phyloP scores from a whole-genome alignment of 2,329 filamentous ascomycete genomes.

The Albophoma yamanashiensis region DNA sequence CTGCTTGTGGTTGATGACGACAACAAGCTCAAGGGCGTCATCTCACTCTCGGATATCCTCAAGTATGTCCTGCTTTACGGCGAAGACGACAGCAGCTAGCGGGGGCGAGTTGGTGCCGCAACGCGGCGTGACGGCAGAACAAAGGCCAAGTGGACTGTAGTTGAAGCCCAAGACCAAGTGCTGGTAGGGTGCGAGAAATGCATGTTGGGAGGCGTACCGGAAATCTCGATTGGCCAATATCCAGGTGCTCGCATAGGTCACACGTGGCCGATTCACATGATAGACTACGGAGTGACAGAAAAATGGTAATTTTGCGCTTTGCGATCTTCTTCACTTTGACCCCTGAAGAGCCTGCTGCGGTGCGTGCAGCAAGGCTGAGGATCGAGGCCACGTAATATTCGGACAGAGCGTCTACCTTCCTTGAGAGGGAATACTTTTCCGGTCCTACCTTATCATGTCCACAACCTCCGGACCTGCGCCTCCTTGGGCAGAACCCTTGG shows the following conservation, averaged over 20 bases:
- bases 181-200: neutral
- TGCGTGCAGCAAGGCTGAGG: neutral
- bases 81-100: slow-evolving; percentile 40
- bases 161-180: neutral
- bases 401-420: neutral
- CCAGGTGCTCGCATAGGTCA: neutral
- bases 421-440: neutral
- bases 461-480: neutral
- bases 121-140: neutral
- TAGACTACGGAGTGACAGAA: neutral
- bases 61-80: slow-evolving; percentile 85
- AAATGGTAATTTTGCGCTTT: neutral
- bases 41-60: slow-evolving; percentile 92
- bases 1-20: slow-evolving; percentile 89
- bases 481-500: neutral
- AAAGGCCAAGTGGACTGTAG: neutral
- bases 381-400: neutral
- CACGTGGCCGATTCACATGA: neutral
- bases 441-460: neutral
- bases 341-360: neutral
- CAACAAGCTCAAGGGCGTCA: slow-evolving; percentile 73
- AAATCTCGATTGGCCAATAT: slow-evolving; percentile 1
- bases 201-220: slow-evolving; percentile 1
- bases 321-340: neutral
- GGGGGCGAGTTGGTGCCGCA: neutral